Evolutionary conservation across 805 yeast genomes (phyloP).

Genomic region (Yarrowia sp.): DNA sequence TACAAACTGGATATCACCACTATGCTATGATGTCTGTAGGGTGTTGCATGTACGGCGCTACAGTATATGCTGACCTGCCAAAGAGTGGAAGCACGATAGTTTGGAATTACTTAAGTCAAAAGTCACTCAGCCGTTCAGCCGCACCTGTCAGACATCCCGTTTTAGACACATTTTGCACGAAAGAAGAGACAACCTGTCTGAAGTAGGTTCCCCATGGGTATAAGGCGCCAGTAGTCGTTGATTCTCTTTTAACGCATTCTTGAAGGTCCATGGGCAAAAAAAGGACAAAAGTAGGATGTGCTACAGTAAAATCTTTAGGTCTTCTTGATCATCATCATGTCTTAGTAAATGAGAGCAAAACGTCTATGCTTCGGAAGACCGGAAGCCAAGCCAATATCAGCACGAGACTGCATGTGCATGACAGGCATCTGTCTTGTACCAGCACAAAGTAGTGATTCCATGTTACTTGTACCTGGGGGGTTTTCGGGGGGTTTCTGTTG

Average conservation of each 20-base stretch:
- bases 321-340: no score
- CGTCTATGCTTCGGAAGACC: neutral
- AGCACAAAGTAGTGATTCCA: neutral
- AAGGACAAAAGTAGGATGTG: neutral
- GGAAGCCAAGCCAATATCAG: constrained; percentile 13
- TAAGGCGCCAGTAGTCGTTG: neutral
- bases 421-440: neutral
- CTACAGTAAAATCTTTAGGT: no score
- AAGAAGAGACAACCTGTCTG: neutral
- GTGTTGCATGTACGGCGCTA: neutral
- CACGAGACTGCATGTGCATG: neutral
- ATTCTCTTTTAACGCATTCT: neutral
- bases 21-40: neutral
- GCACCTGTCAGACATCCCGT: neutral
- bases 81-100: neutral
- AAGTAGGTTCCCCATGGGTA: neutral
- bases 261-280: neutral
- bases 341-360: neutral
- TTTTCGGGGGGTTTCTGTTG: neutral
- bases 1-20: neutral
- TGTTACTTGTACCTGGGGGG: no score
- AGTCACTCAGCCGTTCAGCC: neutral
- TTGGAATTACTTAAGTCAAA: neutral
- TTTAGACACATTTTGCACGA: neutral
- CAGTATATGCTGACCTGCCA: neutral